Conservation (phyloP, 176 grass and related monocot species). For the Ensete glaucum region DNA sequence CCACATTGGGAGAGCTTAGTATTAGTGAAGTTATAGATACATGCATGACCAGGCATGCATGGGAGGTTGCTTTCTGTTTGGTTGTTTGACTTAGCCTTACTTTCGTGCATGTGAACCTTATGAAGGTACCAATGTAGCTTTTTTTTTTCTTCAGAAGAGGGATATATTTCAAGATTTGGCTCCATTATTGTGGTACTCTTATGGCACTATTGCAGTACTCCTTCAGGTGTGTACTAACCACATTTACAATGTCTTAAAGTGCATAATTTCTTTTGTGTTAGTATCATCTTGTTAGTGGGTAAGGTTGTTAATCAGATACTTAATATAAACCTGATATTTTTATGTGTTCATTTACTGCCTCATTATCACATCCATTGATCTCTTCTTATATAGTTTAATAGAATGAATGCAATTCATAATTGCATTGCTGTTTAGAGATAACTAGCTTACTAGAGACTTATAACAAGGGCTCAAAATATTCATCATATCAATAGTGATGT, state of each 20-base stretch:
- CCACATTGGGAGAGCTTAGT: not conserved
- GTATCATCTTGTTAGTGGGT: not conserved
- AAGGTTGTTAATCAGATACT: not conserved
- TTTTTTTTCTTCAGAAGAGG: conserved; percentile 32
- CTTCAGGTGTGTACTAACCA: conserved; percentile 33
- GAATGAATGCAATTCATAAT: not conserved
- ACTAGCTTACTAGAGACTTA: not conserved
- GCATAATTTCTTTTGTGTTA: not conserved
- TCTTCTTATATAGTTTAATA: not conserved
- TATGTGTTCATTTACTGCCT: not conserved
- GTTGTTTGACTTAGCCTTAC: no score
- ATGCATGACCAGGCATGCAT: not conserved
- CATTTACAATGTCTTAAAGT: not conserved
- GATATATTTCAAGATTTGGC: conserved; percentile 67
- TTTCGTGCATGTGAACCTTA: not conserved
- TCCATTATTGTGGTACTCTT: conserved; percentile 58
- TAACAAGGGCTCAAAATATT: not conserved
- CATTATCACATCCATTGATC: not conserved
- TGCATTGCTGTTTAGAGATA: not conserved
- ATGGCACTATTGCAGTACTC: conserved; percentile 49
- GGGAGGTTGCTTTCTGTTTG: not conserved
- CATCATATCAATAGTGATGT: no score
- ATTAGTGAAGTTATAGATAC: not conserved
- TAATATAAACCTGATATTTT: not conserved
- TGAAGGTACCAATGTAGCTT: not conserved